Evolutionary conservation across 2,329 filamentous ascomycete genomes (phyloP).

Genomic region (Cladophialophora carrionii): DNA sequence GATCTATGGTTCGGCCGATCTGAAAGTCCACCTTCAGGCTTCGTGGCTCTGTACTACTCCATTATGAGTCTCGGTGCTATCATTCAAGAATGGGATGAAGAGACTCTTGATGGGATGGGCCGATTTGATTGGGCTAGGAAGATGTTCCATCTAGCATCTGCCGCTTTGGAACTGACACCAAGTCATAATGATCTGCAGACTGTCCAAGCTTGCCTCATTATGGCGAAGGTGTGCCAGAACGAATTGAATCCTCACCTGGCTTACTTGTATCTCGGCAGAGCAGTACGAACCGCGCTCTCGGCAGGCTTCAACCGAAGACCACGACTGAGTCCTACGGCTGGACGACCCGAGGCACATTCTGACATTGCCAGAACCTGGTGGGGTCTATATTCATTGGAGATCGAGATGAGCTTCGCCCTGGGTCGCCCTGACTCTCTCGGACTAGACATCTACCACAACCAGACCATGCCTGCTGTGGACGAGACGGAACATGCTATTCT

Average conservation of each 20-base stretch:
- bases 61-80: conserved; percentile 52
- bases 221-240: conserved; percentile 57
- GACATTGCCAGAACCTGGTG: conserved; percentile 54
- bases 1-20: conserved; percentile 48
- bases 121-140: conserved; percentile 54
- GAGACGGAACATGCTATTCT: conserved; percentile 46
- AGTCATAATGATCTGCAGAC: conserved; percentile 47
- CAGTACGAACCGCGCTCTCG: conserved; percentile 54
- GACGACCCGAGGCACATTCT: conserved; percentile 43
- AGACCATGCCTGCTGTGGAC: conserved; percentile 45
- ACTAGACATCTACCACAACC: conserved; percentile 54
- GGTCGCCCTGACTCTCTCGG: conserved; percentile 56
- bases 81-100: conserved; percentile 19
- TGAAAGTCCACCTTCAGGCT: conserved; percentile 45
- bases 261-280: conserved; percentile 55
- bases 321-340: conserved; percentile 40
- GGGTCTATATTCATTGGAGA: conserved; percentile 53
- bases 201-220: conserved; percentile 54
- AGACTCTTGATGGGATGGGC: conserved; percentile 49
- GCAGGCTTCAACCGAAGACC: conserved; percentile 52
- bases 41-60: conserved; percentile 53
- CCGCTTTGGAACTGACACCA: background rate
- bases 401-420: conserved; percentile 55
- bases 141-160: conserved; percentile 43
- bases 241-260: conserved; percentile 54